These are phyloP conservation scores for Trametes sp. DNA, from an alignment of 1,284 basidiomycete genomes.

Conservation along the genomic window DNA sequence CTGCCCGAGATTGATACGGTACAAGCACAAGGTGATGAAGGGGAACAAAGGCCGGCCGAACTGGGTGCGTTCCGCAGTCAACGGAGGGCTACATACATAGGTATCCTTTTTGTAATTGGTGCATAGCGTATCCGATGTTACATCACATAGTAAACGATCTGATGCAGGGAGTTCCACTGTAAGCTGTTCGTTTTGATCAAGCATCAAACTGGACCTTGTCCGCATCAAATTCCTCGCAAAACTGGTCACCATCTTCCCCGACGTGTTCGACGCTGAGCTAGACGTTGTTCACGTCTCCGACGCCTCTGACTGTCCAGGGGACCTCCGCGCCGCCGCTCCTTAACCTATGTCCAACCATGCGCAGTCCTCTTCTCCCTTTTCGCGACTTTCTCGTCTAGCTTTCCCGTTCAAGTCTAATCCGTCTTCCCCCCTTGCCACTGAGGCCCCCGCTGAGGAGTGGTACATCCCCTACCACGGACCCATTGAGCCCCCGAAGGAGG, in stretches of 20 bases:
- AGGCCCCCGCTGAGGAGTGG: slow-evolving; percentile 53
- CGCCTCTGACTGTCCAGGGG: slow-evolving; percentile 5
- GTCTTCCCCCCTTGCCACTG: slow-evolving; percentile 32
- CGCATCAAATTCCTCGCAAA: slow-evolving; percentile 22
- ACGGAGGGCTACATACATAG: too few species aligned
- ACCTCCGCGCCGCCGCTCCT: slow-evolving; percentile 17
- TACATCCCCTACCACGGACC: slow-evolving; percentile 72
- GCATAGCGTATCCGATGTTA: too few species aligned
- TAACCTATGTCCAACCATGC: slow-evolving; percentile 33
- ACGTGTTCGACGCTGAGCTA: slow-evolving; percentile 21
- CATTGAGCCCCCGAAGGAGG: slow-evolving; percentile 50
- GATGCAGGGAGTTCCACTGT: too few species aligned
- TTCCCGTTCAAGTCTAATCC: slow-evolving; percentile 34
- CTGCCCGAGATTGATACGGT: too few species aligned
- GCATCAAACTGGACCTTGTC: slow-evolving; percentile 16
- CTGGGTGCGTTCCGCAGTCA: too few species aligned
- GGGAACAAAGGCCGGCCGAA: too few species aligned
- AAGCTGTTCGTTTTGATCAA: too few species aligned
- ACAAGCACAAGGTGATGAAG: too few species aligned
- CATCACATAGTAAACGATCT: too few species aligned
- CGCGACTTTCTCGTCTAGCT: slow-evolving; percentile 46
- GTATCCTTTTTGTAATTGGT: too few species aligned
- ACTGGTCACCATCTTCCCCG: slow-evolving; percentile 27
- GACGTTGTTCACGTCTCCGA: slow-evolving; percentile 25
- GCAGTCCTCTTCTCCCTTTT: slow-evolving; percentile 42